phyloP scores from a whole-genome alignment of 2,329 filamentous ascomycete genomes.

The Fusarium nanum region DNA sequence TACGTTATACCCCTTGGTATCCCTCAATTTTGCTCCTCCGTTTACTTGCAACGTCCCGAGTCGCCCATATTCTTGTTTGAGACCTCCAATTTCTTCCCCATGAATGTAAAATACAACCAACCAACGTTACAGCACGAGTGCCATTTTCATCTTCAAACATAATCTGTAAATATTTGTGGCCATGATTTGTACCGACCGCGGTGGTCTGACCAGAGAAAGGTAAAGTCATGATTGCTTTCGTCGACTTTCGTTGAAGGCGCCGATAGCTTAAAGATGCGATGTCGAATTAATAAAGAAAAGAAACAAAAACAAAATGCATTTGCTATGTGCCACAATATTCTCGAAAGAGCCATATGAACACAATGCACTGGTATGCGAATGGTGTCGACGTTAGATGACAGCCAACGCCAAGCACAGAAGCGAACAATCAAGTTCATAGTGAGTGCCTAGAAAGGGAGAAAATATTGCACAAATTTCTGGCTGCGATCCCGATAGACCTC shows the following conservation, averaged over 20 bases:
- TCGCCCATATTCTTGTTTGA: slow-evolving; percentile 12
- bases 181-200: slow-evolving; percentile 19
- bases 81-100: neutral
- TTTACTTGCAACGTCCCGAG: slow-evolving; percentile 27
- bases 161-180: slow-evolving; percentile 36
- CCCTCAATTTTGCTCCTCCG: slow-evolving; percentile 33
- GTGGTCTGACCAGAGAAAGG: slow-evolving; percentile 29
- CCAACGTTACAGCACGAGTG: slow-evolving; percentile 6
- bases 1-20: slow-evolving; percentile 29
- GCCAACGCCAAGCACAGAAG: slow-evolving; percentile 53
- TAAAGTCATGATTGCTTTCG: slow-evolving; percentile 25
- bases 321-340: slow-evolving; percentile 6
- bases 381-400: slow-evolving; percentile 38
- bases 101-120: slow-evolving; percentile 22
- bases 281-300: slow-evolving; percentile 3
- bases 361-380: slow-evolving; percentile 28
- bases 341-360: neutral
- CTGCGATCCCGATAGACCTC: slow-evolving; percentile 19
- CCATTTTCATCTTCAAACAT: slow-evolving; percentile 37
- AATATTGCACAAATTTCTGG: slow-evolving; percentile 12
- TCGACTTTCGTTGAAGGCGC: slow-evolving; percentile 7
- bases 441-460: slow-evolving; percentile 36
- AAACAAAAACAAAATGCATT: slow-evolving; percentile 9
- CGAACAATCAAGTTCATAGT: slow-evolving; percentile 36
- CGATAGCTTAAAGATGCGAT: slow-evolving; percentile 10